Evolutionary conservation across 768 basidiomycete species (phyloP).

Genomic region (Hericium coralloides): DNA sequence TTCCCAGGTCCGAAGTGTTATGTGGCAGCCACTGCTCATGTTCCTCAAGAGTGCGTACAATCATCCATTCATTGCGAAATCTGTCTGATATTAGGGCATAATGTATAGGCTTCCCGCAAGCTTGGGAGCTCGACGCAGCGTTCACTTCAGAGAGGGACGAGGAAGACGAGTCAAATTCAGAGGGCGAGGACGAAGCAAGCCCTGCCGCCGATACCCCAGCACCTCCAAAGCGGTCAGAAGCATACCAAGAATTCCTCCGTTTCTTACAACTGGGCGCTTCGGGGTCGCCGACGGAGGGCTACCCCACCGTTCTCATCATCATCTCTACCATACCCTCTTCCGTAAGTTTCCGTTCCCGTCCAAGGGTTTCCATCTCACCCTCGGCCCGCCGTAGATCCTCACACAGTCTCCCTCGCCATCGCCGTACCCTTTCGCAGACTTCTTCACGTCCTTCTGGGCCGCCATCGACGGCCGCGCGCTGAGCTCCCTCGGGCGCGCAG

Average conservation of each 20-base stretch:
- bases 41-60: slow-evolving; percentile 57
- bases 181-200: slow-evolving; percentile 28
- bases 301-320: slow-evolving; percentile 73
- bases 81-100: not conserved
- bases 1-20: slow-evolving; percentile 47
- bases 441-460: slow-evolving; percentile 79
- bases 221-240: slow-evolving; percentile 13
- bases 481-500: slow-evolving; percentile 38
- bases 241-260: slow-evolving; percentile 66
- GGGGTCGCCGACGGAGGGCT: slow-evolving; percentile 71
- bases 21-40: slow-evolving; percentile 64
- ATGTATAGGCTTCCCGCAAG: slow-evolving; percentile 47
- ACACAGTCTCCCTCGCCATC: slow-evolving; percentile 12
- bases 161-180: slow-evolving; percentile 27
- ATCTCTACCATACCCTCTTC: slow-evolving; percentile 70
- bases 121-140: slow-evolving; percentile 47
- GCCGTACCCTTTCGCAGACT: slow-evolving; percentile 28
- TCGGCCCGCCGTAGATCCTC: slow-evolving; percentile 19
- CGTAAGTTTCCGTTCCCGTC: slow-evolving; percentile 30
- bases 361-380: not conserved
- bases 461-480: slow-evolving; percentile 65
- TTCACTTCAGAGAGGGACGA: slow-evolving; percentile 17
- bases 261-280: slow-evolving; percentile 76
- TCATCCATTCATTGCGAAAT: slow-evolving; percentile 3
- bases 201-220: slow-evolving; percentile 15